Evolutionary conservation across 148 eudicot genomes (phyloP).

Genomic region (Cornus suecica): DNA sequence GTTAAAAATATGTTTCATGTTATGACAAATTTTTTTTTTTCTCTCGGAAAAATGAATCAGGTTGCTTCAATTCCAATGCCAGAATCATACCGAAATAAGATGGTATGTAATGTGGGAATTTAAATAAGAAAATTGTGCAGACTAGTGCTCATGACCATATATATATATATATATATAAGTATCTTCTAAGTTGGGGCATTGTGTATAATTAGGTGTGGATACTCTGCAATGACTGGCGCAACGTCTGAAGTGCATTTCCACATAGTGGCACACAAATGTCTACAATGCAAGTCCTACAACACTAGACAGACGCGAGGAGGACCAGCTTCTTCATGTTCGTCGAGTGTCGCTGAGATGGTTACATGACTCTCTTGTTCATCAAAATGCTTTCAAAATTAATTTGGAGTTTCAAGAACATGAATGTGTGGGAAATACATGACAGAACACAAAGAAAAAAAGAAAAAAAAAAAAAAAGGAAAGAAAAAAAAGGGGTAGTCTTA

Average conservation of each 20-base stretch:
- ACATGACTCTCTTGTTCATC: slow-evolving; percentile 1
- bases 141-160: no score
- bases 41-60: slow-evolving; percentile 21
- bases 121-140: not conserved
- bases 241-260: slow-evolving; percentile 58
- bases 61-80: slow-evolving; percentile 61
- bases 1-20: no score
- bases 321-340: slow-evolving; percentile 20
- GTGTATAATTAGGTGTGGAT: slow-evolving; percentile 47
- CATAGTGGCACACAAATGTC: slow-evolving; percentile 67
- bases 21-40: no score
- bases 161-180: no score
- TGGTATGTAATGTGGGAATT: slow-evolving; percentile 34
- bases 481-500: no score
- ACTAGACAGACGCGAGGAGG: slow-evolving; percentile 56
- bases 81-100: slow-evolving; percentile 44
- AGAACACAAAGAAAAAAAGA: no score
- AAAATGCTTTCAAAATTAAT: not conserved
- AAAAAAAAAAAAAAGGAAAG: no score
- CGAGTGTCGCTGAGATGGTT: slow-evolving; percentile 13
- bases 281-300: slow-evolving; percentile 63
- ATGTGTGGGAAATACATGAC: no score
- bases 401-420: no score
- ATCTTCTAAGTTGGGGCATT: not conserved
- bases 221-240: slow-evolving; percentile 73